Conservation (phyloP, 345 rosid genomes). For the Eucalyptus guilfoylei region DNA sequence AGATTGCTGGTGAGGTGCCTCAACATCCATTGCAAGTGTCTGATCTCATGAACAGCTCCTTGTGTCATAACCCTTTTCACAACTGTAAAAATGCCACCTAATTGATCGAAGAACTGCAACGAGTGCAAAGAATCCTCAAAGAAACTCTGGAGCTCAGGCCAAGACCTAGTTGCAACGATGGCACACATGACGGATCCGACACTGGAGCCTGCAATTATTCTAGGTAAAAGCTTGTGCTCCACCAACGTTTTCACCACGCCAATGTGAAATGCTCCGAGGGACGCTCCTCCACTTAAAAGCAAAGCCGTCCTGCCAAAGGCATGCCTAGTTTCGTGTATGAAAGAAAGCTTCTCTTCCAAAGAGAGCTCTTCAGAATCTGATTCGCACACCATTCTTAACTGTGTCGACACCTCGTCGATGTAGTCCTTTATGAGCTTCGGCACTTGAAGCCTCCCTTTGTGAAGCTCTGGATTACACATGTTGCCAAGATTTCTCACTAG, state of each 20-base stretch:
- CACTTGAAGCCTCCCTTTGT: constrained; percentile 93
- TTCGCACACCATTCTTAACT: constrained; percentile 81
- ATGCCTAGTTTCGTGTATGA: constrained; percentile 96
- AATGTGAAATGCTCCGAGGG: constrained; percentile 87
- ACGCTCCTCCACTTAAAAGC: constrained; percentile 99
- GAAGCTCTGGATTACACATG: constrained; percentile 96
- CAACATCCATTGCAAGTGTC: constrained; percentile 86
- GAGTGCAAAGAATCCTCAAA: constrained; percentile 79
- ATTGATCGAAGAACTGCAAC: constrained; percentile 84
- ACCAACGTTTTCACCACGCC: constrained; percentile 93
- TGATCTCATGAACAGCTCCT: constrained; percentile 88
- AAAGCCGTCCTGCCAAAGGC: constrained; percentile 97
- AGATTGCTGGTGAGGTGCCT: constrained; percentile 86
- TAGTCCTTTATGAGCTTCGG: constrained; percentile 91
- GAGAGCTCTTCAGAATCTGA: constrained; percentile 88
- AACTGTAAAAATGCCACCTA: constrained; percentile 77
- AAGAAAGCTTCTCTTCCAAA: constrained; percentile 87
- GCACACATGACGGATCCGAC: constrained; percentile 97
- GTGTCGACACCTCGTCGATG: constrained; percentile 88
- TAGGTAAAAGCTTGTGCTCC: constrained; percentile 82
- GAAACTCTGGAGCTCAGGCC: constrained; percentile 95
- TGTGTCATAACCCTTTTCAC: constrained; percentile 82
- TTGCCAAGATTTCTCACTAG: constrained; percentile 89
- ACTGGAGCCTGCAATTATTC: constrained; percentile 92
- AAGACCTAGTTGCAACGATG: constrained; percentile 74